Evolutionary conservation across 2,329 filamentous ascomycete genomes (phyloP), one percentile per base, ranked within the genome.

Genomic region (Celoporthe dispersa): DNA sequence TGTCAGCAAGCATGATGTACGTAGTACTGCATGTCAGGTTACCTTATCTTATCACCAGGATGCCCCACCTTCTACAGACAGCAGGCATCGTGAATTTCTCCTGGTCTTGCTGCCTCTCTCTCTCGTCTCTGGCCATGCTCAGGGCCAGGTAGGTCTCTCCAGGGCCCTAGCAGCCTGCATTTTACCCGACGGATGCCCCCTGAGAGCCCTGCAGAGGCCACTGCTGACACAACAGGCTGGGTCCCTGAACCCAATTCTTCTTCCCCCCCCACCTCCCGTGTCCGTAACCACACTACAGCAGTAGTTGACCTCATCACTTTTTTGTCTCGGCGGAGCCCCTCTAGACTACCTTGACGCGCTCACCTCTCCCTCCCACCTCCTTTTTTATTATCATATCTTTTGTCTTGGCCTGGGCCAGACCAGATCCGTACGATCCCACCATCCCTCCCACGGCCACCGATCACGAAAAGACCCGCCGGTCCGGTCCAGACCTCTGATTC

Each of bases 31-130:
- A 37, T 37, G 35, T n/a, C 35, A 37, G 35, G 35, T 37, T 2
- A 28, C 12, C 41, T 51, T 65, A 66, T 66, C 64, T 66, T 57
- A 66, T 57, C 48, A 33, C 16, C 31, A 7, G 12, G 7, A 12
- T 55, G 25, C 25, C 51, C n/a, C 41, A 5, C 41, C 41, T 41
- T 41, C 39, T 41, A 41, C 39, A 41, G 12, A 41, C 14, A 41
- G 39, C 12, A 14, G 41, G 16, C 37, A 39, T 39, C 12, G 37
- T 5, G 37, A 39, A 39, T 39, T 11, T 39, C 37, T 39, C 37
- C 37, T 39, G 14, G 2, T 14, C 39, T 14, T 16, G 12, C 12
- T 41, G 39, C n/a, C n/a, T n/a, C n/a, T n/a, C n/a, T n/a, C n/a
- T 16, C 39, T 41, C 12, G 12, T 19, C 39, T 41, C n/a, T 16